Base-by-base conservation (phyloP, 345 rosid genomes). In the Hibiscus mutabilis region DNA sequence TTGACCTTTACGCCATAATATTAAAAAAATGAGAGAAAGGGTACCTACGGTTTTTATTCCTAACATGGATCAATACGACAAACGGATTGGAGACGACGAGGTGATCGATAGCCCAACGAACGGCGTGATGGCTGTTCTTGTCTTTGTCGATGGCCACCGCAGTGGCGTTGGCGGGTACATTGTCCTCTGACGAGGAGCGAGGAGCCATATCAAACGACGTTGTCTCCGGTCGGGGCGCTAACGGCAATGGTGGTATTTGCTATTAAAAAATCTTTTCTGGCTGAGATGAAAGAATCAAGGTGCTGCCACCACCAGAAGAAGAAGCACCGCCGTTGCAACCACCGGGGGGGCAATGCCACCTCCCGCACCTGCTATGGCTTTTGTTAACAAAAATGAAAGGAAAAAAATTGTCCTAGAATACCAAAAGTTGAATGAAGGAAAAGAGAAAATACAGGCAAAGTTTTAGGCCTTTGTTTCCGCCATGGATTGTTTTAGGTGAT, bases 21-120 rank as follows among this genome's bases (percentile, higher is more conserved):
- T n/a, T n/a, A n/a, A n/a, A 52, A 71, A 70, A 15, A 73, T 65
- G 77, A 24, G 3, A 53, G 24, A 76, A 66, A 62, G 72, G 92
- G 83, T 84, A 89, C 92, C 87, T 88, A 93, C 97, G 79, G 66
- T 76, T 64, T 74, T 79, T 86, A 49, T 77, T 84, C 71, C 70
- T 81, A 71, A 93, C 96, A 42, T 93, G 97, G 57, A 93, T 62
- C 13, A 93, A 76, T 55, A 82, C 76, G 72, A 89, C 71, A 27
- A 72, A 69, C 5, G 83, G 75, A 56, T 79, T 85, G 70, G 59
- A 81, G 70, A 71, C 60, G 22, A 68, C n/a, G 31, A 91, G 94
- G 78, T 85, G 84, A 46, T 93, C 96, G 5, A 86, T 85, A 25
- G 94, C 92, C 98, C 98, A 93, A 25, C 92, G 86, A 18, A 88